Evolutionary conservation across 306 rosid genomes (phyloP), one percentile per base, ranked within the genome.

Genomic region (Casuarina glauca): DNA sequence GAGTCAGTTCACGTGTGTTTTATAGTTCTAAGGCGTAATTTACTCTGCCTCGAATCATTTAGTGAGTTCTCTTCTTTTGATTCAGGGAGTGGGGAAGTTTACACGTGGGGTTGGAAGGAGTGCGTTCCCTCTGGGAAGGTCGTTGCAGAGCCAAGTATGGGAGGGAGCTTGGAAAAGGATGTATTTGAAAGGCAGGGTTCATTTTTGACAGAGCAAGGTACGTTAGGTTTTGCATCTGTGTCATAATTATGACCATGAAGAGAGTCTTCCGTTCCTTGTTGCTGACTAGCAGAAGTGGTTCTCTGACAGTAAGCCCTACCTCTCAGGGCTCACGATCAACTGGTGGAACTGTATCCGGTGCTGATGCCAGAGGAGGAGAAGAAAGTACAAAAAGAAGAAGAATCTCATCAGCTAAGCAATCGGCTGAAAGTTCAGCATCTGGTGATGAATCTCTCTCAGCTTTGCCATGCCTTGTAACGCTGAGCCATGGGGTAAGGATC

Each of bases 101-200:
- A 89, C 82, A 90, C 98, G 4, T 94, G 98, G 98, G 98, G 98
- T 71, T 94, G 98, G 98, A 94, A 88, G 84, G 98, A 94, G 87
- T 94, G 98, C 85, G 85, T 94, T 87, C 98, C 98, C 20, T 89
- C 98, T 68, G 98, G 98, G 55, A 94, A 86, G 88, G 85, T 92
- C 76, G 67, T 90, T 78, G 91, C 88, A 9, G 94, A 90, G 75
- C 76, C 87, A 69, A 75, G 75, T 53, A 19, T 76, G 44, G 91
- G 82, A 52, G 66, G 74, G 77, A 88, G 84, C 78, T 69, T 74
- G n/a, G 96, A 86, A 79, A 94, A 78, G 79, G 91, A 88, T 80
- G 84, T 75, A 62, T 69, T 76, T n/a, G 96, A 90, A 70, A 81
- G 85, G 85, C 94, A 89, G 76, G 72, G 72, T 82, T 83, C 91